Evolutionary conservation across 192 early-diverging fungal species (phyloP).

Genomic region (Lobosporangium transversale): DNA sequence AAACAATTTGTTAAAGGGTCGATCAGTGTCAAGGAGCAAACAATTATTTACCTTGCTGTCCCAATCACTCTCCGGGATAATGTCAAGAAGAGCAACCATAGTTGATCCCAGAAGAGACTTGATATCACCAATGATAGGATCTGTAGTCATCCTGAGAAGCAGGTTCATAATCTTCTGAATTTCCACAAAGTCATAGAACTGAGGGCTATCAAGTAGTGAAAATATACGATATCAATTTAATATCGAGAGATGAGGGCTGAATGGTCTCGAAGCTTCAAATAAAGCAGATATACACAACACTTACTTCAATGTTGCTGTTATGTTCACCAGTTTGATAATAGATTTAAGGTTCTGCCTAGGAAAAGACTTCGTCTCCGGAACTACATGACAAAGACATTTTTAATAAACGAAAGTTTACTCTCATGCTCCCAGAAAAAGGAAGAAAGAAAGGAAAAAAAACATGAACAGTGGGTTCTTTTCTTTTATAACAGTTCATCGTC

Average conservation of each 20-base stretch:
- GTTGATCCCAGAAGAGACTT: conserved; percentile 31
- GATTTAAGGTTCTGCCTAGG: conserved; percentile 32
- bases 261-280: no score
- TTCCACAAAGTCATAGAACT: conserved; percentile 20
- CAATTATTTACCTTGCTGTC: conserved; percentile 8
- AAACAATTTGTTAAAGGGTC: no score
- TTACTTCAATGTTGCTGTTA: conserved; percentile 45
- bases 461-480: no score
- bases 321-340: conserved; percentile 26
- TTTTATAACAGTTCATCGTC: no score
- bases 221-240: neutral
- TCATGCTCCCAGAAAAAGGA: no score
- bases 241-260: no score
- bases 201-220: conserved; percentile 16
- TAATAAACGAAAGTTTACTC: no score
- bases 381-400: neutral
- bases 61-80: conserved; percentile 21
- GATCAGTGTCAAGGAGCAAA: no score
- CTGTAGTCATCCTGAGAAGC: conserved; percentile 37
- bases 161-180: conserved; percentile 28
- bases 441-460: no score
- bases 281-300: no score
- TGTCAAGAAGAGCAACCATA: conserved; percentile 27
- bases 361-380: conserved; percentile 24
- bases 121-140: conserved; percentile 46